Conservation (phyloP, 2,329 filamentous ascomycete genomes). For the Lasiodiplodia sp. region DNA sequence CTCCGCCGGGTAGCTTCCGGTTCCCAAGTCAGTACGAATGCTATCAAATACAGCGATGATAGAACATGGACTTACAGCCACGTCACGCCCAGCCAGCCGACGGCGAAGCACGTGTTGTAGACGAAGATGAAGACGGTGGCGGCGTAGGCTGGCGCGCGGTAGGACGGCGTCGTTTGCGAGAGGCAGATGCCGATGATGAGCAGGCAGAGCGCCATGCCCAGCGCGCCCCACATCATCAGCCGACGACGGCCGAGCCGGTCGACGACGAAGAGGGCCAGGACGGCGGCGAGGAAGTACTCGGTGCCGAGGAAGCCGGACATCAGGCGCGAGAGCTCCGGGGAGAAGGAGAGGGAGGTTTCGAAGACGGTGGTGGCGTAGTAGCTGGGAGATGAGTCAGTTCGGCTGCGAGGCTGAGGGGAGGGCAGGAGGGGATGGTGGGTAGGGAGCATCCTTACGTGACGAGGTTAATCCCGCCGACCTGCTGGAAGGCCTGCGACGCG, state of each 20-base stretch:
- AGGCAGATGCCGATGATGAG: conserved; percentile 37
- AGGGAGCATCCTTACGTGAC: conserved; percentile 20
- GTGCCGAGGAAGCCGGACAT: conserved; percentile 36
- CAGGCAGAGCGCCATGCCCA: conserved; percentile 42
- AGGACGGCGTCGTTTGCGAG: not conserved
- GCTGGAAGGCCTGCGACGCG: conserved; percentile 69
- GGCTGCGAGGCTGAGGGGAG: not conserved
- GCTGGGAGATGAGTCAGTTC: not conserved
- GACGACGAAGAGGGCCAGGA: conserved; percentile 40
- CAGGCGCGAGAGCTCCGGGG: conserved; percentile 41
- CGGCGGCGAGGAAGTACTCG: conserved; percentile 40
- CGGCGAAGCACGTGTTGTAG: conserved; percentile 62
- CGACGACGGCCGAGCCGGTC: conserved; percentile 41
- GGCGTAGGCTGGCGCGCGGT: conserved; percentile 42
- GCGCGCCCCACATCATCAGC: conserved; percentile 43
- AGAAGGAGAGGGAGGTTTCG: conserved; percentile 23
- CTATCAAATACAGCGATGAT: too few relatives aligned
- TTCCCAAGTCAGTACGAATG: too few relatives aligned
- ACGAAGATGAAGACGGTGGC: conserved; percentile 61
- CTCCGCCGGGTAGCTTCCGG: conserved; percentile 64
- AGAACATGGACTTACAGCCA: conserved; percentile 46
- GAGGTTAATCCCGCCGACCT: conserved; percentile 61
- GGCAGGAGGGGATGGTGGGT: too few relatives aligned
- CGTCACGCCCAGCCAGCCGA: conserved; percentile 57
- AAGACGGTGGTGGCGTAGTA: conserved; percentile 30